A percentile compares a stretch with the other conserved stretches of the same genome.
Evolutionary conservation across 2,329 filamentous ascomycete genomes (phyloP).

Genomic region (Apiospora phragmitis): DNA sequence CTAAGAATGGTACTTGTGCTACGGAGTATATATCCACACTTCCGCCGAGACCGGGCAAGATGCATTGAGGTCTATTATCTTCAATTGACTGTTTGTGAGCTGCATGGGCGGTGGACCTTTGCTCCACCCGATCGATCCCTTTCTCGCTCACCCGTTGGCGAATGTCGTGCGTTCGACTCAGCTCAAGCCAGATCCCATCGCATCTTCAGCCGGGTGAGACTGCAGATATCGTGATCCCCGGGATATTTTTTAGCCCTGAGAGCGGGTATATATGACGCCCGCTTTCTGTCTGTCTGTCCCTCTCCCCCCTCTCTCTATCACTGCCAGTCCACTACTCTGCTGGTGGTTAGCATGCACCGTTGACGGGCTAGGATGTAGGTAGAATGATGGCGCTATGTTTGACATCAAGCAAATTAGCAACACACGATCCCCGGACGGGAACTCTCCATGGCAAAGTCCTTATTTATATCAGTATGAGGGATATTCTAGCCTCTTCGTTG

Average conservation of each 20-base stretch:
- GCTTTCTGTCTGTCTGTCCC: background rate
- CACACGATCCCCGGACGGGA: background rate
- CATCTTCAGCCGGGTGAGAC: background rate
- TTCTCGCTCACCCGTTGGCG: background rate
- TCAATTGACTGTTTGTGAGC: background rate
- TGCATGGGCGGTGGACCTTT: background rate
- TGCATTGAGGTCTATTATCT: background rate
- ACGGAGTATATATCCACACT: constrained; percentile 3
- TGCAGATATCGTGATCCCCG: background rate
- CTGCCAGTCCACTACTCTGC: background rate
- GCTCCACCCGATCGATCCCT: background rate
- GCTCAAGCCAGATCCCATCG: constrained; percentile 1
- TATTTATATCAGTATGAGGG: background rate
- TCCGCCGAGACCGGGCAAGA: background rate
- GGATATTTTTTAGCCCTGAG: background rate
- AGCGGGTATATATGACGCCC: background rate
- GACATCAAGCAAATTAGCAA: background rate
- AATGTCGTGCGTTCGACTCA: background rate
- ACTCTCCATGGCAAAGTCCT: background rate
- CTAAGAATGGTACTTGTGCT: background rate
- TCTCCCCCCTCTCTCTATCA: background rate
- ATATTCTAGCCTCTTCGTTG: background rate
- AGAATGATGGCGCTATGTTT: background rate
- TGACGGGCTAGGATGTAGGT: background rate
- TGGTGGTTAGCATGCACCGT: background rate